Evolutionary conservation across 306 rosid genomes (phyloP).

Genomic region (Pyrus communis): DNA sequence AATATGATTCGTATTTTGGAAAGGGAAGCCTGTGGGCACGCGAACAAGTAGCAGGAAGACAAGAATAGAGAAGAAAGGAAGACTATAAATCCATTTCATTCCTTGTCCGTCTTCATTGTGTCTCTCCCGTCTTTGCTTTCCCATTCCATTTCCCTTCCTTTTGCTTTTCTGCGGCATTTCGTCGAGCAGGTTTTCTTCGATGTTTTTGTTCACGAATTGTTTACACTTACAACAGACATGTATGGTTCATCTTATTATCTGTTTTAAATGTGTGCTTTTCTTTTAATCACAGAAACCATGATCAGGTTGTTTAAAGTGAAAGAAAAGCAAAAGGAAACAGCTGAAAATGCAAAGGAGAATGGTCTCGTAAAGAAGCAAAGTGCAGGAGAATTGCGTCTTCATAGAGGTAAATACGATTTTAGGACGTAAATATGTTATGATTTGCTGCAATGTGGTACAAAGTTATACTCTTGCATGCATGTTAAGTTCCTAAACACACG

Average conservation of each 20-base stretch:
- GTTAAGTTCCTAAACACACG: no score
- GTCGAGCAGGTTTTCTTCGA: neutral
- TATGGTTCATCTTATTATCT: neutral
- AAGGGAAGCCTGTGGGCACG: neutral
- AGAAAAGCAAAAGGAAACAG: constrained; percentile 36
- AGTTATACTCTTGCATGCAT: no score
- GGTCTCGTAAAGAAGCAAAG: constrained; percentile 30
- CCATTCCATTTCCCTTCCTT: neutral
- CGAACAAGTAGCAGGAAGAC: neutral
- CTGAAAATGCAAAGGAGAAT: constrained; percentile 19
- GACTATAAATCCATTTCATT: neutral
- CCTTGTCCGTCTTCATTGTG: neutral
- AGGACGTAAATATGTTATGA: neutral
- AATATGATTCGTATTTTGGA: no score
- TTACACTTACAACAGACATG: neutral
- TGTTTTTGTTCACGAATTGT: neutral
- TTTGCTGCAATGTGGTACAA: neutral
- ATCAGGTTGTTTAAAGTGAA: constrained; percentile 37
- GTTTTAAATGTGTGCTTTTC: no score
- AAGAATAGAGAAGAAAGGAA: neutral
- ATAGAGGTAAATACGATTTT: constrained; percentile 18
- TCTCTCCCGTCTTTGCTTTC: neutral
- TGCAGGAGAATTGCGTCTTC: constrained; percentile 44
- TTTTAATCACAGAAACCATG: constrained; percentile 18
- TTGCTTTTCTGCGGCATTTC: neutral